Evolutionary conservation across 768 basidiomycete genomes (phyloP), one percentile per base, ranked within the genome.

Genomic region (Kwoniella dejecticola): DNA sequence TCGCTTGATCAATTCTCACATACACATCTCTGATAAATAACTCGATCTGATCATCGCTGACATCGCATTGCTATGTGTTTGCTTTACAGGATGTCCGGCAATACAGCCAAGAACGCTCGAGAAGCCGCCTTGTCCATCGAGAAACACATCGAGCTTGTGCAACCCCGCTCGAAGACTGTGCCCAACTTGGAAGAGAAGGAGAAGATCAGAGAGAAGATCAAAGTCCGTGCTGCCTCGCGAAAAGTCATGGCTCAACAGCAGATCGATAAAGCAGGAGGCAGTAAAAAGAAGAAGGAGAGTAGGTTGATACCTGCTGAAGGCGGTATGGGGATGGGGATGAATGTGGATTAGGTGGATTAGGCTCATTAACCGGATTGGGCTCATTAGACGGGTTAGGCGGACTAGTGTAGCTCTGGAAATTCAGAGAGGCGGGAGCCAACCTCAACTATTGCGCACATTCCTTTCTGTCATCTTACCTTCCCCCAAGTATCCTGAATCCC

Each of bases 231-330:
- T 3, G 66, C 66, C 13, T 60, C 60, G 27, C 52, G 70, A 52
- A 71, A 75, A 56, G 71, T 53, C 19, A 73, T 75, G 71, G 69
- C 74, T 15, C 56, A 68, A 30, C 67, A 75, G 47, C 71, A 75
- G 66, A 63, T 74, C 53, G 63, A 56, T 24, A 45, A 45, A 29
- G 70, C 52, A 26, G 64, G 59, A 52, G 52, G 47, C 7, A 69
- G 83, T 5, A 80, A 82, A 68, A 89, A 87, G 74, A 79, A 84
- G 58, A 74, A 69, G 66, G 70, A 70, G 66, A 88, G 84, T 75
- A 89, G 89, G 38, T 84, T 97, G 48, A 82, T 95, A 36, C 85
- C 85, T 66, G 90, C 90, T 63, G 89, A 89, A 13, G 88, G 86
- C 27, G 86, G 88, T 1, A 95, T 96, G 93, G 87, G 85, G 26